Evolutionary conservation across 1,284 basidiomycete species (phyloP), one percentile per base, ranked within the genome.

Genomic region (Marasmius oreades): DNA sequence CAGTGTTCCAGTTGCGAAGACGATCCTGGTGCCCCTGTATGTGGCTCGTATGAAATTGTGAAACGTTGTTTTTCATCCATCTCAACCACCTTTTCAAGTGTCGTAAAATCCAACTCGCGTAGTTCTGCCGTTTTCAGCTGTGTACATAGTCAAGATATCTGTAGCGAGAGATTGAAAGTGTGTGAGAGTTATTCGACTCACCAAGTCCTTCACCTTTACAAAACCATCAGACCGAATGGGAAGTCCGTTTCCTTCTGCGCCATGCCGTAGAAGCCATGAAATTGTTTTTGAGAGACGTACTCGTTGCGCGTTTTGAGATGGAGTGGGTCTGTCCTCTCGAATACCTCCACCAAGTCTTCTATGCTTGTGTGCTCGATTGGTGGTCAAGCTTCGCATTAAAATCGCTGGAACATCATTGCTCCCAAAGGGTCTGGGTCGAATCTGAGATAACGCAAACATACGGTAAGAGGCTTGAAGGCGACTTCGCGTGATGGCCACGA

Each of bases 261-360:
- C 86, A 65, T 92, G 88, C 6, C 90, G 79, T 10, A 92, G 75
- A 42, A 92, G 76, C 69, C 84, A 88, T 0, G 87, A 79, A 4
- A 91, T 71, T 1, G 81, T 79, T 64, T 87, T 88, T 22, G 84
- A 86, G 33, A 84, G 46, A 8, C 45, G 45, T 16, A 61, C 20
- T 10, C 55, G 51, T 23, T 26, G 44, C 18, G 43, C 44, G 31
- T 47, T 34, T 44, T 50, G 23, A n/a, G 24, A 16, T 46, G 6
- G 45, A 16, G 20, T 50, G 28, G 23, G 23, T 26, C 24, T 28
- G 26, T 50, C 16, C 20, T 28, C 7, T 5, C 31, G 47, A 7
- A 16, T 8, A 5, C 47, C 47, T 28, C 47, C 47, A n/a, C 28
- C 47, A 33, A 26, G 24, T 31, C 28, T 31, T 16, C 20, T 31